A percentile compares a stretch with the other conserved stretches of the same genome.
Evolutionary conservation across 2,329 filamentous ascomycete genomes (phyloP).

Genomic region (Fusarium metavorans): DNA sequence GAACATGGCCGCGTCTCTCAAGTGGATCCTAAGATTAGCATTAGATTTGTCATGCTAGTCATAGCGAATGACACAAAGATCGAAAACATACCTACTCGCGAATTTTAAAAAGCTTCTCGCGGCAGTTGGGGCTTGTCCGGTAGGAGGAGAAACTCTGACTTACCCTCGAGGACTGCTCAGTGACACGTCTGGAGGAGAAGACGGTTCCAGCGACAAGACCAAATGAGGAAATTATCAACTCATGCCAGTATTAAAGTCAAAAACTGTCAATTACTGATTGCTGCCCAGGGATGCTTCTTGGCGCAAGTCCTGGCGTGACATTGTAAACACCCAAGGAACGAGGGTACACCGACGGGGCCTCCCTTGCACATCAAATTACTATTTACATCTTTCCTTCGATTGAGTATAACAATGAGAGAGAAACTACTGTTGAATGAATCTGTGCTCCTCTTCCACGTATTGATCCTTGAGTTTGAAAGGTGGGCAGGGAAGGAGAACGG

Average conservation of each 20-base stretch:
- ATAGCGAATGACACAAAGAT: too few relatives aligned
- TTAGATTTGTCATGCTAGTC: too few relatives aligned
- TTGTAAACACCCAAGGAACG: background rate
- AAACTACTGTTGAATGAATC: background rate
- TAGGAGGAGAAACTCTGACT: too few relatives aligned
- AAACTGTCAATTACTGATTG: too few relatives aligned
- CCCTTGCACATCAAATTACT: background rate
- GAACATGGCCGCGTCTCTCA: too few relatives aligned
- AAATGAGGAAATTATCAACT: background rate
- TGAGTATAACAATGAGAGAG: background rate
- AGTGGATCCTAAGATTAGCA: too few relatives aligned
- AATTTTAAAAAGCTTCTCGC: too few relatives aligned
- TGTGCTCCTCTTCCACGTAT: slow-evolving; percentile 9
- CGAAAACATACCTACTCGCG: too few relatives aligned
- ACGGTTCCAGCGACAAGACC: background rate
- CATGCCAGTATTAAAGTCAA: background rate
- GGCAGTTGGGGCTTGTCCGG: too few relatives aligned
- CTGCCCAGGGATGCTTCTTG: background rate
- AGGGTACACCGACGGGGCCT: background rate
- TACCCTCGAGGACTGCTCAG: too few relatives aligned
- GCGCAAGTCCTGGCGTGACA: background rate
- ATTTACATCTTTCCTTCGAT: background rate
- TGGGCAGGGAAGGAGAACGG: slow-evolving; percentile 7
- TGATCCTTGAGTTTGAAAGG: slow-evolving; percentile 1
- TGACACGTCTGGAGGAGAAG: background rate